Conservation (phyloP, 495 filamentous ascomycete species). For the Neurospora tetrasperma region DNA sequence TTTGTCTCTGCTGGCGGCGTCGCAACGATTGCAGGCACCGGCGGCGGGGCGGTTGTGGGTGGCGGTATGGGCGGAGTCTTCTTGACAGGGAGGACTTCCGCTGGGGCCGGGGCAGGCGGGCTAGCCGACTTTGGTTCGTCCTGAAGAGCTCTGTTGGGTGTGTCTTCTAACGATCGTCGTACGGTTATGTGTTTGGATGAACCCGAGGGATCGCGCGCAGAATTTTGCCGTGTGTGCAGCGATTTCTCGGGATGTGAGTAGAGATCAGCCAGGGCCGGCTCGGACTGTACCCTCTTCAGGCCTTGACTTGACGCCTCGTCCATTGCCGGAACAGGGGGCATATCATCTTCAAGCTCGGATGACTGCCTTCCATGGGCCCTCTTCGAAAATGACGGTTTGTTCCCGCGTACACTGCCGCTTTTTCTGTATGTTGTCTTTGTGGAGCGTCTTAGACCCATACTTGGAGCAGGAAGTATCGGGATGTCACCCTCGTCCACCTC, state of each 20-base stretch:
- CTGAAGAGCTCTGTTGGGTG: conserved; percentile 4
- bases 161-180: background rate
- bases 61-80: conserved; percentile 10
- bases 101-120: conserved; percentile 13
- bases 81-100: conserved; percentile 15
- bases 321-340: conserved; percentile 31
- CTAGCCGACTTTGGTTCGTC: conserved; percentile 11
- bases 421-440: conserved; percentile 86
- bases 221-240: conserved; percentile 34
- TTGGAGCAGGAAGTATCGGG: conserved; percentile 75
- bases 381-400: conserved; percentile 56
- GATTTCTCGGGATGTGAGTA: conserved; percentile 41
- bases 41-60: conserved; percentile 11
- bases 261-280: conserved; percentile 52
- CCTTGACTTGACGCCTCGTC: conserved; percentile 44
- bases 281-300: conserved; percentile 64
- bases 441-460: conserved; percentile 73
- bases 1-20: conserved; percentile 45
- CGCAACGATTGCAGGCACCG: conserved; percentile 60
- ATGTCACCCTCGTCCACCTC: conserved; percentile 51
- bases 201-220: conserved; percentile 21
- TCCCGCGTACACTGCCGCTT: conserved; percentile 55
- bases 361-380: conserved; percentile 44
- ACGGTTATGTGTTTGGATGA: background rate
- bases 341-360: conserved; percentile 49